phyloP scores from a whole-genome alignment of 2,329 filamentous ascomycete genomes.

The Aspergillus spinulosporus region DNA sequence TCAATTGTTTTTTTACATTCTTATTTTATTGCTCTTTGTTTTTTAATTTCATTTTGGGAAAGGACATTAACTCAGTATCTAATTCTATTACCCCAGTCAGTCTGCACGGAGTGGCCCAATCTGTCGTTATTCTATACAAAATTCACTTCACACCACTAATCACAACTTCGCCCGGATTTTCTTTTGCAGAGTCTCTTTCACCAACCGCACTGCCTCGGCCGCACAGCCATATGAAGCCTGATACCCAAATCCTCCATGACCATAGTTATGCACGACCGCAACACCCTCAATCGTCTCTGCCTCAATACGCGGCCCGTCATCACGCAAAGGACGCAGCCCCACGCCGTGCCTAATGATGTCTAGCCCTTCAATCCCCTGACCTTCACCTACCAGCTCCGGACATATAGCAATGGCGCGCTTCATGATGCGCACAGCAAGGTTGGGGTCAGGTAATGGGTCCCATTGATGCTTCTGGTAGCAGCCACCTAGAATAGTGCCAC shows the following conservation, averaged over 20 bases:
- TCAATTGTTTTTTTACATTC: neutral
- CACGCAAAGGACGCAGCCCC: constrained; percentile 73
- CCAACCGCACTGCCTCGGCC: constrained; percentile 64
- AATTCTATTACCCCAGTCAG: too few relatives aligned
- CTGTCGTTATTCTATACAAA: too few relatives aligned
- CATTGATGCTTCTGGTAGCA: constrained; percentile 78
- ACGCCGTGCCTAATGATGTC: constrained; percentile 79
- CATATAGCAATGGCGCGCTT: constrained; percentile 54
- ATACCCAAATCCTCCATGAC: constrained; percentile 61
- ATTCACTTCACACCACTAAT: neutral
- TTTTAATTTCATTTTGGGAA: too few relatives aligned
- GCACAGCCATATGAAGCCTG: constrained; percentile 69
- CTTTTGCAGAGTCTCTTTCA: constrained; percentile 53
- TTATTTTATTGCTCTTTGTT: neutral
- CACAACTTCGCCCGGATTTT: constrained; percentile 37
- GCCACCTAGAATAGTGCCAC: constrained; percentile 83
- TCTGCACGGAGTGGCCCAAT: too few relatives aligned
- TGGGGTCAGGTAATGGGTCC: constrained; percentile 76
- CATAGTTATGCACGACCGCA: constrained; percentile 51
- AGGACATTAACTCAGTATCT: too few relatives aligned
- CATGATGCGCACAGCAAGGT: constrained; percentile 82
- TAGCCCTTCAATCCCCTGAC: constrained; percentile 66
- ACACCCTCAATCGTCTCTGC: constrained; percentile 65
- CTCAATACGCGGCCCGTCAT: constrained; percentile 73
- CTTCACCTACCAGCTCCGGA: constrained; percentile 53